Evolutionary conservation across 202 grass and related monocot species (phyloP), one percentile per base, ranked within the genome.

Genomic region (Panicum hallii): DNA sequence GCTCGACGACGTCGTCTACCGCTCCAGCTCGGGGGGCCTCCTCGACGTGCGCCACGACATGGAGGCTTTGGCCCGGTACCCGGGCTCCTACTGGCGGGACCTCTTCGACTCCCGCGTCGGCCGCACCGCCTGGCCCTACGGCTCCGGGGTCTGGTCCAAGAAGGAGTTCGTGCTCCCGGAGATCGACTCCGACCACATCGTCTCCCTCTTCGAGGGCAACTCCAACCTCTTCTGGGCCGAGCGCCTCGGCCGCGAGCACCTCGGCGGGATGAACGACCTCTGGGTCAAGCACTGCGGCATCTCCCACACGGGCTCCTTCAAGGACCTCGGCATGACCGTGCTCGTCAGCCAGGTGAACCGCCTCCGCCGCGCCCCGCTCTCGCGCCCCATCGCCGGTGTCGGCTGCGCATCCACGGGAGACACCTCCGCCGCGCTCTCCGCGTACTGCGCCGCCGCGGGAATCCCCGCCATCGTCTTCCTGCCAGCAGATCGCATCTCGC

Each of bases 281-380:
- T 98, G 95, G 95, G 95, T 98, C 44, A 98, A 98, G 87, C 95
- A 98, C 82, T 98, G 95, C 54, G 95, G 95, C 79, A 98, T 95
- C 79, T 98, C 95, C 20, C 95, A 98, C 81, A 95, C 92, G 7
- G 95, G 95, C 13, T 94, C 92, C 5, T 98, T 98, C 86, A 98
- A 98, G 92, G 95, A 98, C 82, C 95, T 98, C 53, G 95, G 95
- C 87, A 98, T 98, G 95, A 98, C 95, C 0, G 95, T 94, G 82
- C 92, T 98, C 63, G 95, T 95, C 44, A 93, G 90, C 46, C 95
- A 98, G 89, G 93, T 96, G 38, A 96, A 93, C 75, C 91, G 93
- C 83, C 86, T 93, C 63, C 84, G 87, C 82, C 89, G 91, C 16
- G 46, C 57, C 1, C 86, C 93, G 69, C 88, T 96, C 80, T 89